Percentiles rank a stretch among this genome's conserved stretches.
phyloP scores from a whole-genome alignment of 2,329 filamentous ascomycete genomes.

The Dothideomycetes sp. region DNA sequence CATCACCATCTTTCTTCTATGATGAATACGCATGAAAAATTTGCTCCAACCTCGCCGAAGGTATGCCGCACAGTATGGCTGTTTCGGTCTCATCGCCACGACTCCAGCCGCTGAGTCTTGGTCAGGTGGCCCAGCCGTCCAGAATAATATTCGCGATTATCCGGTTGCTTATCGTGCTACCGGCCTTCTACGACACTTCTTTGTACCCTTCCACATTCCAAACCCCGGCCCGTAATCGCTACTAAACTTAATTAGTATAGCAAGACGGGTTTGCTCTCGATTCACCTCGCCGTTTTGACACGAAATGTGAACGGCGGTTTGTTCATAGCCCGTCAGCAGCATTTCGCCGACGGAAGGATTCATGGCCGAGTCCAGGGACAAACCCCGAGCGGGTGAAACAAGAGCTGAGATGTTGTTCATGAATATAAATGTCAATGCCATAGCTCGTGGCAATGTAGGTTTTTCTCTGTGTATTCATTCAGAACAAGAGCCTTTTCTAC shows the following conservation, averaged over 20 bases:
- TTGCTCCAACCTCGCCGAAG: no score
- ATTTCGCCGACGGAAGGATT: slow-evolving; percentile 4
- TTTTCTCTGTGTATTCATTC: not conserved
- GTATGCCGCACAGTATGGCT: no score
- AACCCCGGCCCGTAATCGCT: slow-evolving; percentile 2
- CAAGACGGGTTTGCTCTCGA: not conserved
- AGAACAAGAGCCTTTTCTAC: no score
- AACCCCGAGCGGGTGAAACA: no score
- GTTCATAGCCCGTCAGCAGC: not conserved
- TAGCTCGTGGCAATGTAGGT: slow-evolving; percentile 1
- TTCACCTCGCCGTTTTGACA: slow-evolving; percentile 1
- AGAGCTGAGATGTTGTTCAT: not conserved
- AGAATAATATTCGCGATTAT: not conserved
- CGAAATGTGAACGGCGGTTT: slow-evolving; percentile 1
- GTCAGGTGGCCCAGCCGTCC: no score
- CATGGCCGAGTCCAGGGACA: not conserved
- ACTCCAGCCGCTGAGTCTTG: no score
- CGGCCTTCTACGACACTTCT: slow-evolving; percentile 1
- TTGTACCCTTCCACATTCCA: not conserved
- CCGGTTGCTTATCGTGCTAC: slow-evolving; percentile 8
- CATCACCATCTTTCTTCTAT: no score
- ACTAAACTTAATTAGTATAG: not conserved
- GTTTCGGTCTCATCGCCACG: no score
- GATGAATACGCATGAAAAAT: no score
- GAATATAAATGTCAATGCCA: slow-evolving; percentile 1